Base-by-base conservation (phyloP, 2,329 filamentous ascomycete genomes). In the Beauveria rudraprayagi region DNA sequence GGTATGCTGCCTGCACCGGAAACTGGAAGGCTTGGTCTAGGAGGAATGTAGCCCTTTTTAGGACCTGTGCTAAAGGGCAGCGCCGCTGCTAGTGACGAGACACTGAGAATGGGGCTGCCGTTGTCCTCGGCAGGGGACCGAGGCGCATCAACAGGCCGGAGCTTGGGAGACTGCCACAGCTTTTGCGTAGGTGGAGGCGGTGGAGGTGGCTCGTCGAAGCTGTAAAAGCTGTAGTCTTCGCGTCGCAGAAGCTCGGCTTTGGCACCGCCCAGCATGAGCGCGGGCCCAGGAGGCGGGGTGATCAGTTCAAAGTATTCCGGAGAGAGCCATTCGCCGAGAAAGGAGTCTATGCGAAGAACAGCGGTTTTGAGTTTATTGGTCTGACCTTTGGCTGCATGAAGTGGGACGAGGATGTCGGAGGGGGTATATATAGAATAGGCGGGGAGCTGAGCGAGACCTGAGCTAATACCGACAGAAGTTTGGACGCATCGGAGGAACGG, bases 281-380 rank as follows among this genome's bases (percentile, higher is more conserved):
- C 84, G 3, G 91, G 93, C 48, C 86, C 85, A 0, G 94, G 94
- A 11, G 94, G 94, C 3, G 92, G 90, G 0, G 90, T 93, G 65
- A 97, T 97, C 57, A 89, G 83, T 64, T 96, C 92, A 69, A 93
- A 99, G 73, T 99, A 99, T 70, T 92, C 88, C 1, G 92, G 91
- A 2, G 89, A 90, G 34, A 97, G 80, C 94, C 94, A 99, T 78
- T 99, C 94, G 54, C 94, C 93, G 0, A 99, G 80, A 70, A 95
- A 97, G 0, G 92, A 89, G 74, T 99, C 94, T 6, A 99, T 82
- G 1, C 94, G 88, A 53, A 99, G 76, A 10, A 86, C 80, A 3
- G 83, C 77, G 65, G 84, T 88, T 61, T 80, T 78, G 62, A 83
- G 70, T 58, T 70, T 70, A 50, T 67, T 66, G 4, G 69, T 66